Percentiles rank a stretch among this genome's conserved stretches.
These are phyloP conservation scores for Vigna unguiculata DNA, from an alignment of 306 rosid species.

Conservation along the genomic window DNA sequence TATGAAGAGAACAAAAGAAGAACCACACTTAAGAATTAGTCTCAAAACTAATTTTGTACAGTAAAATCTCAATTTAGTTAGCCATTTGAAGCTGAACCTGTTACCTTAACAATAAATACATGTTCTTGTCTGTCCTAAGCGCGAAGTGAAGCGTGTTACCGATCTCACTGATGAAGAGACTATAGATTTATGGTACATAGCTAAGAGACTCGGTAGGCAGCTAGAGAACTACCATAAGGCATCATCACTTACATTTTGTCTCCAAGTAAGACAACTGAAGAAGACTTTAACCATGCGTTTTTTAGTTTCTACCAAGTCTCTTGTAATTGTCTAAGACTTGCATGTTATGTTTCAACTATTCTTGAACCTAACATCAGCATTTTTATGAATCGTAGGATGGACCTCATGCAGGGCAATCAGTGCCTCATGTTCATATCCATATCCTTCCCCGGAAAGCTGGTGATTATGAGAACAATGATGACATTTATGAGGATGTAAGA, in stretches of 20 bases:
- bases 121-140: constrained; percentile 89
- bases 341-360: constrained; percentile 3
- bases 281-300: not conserved
- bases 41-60: not conserved
- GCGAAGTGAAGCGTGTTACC: constrained; percentile 81
- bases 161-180: constrained; percentile 83
- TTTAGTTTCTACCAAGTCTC: not conserved
- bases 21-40: not conserved
- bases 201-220: constrained; percentile 73
- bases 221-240: constrained; percentile 85
- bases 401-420: constrained; percentile 85
- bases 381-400: constrained; percentile 71
- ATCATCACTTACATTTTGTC: constrained; percentile 77
- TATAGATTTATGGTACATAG: constrained; percentile 80
- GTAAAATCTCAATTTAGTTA: not conserved
- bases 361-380: constrained; percentile 36
- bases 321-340: not conserved
- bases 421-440: constrained; percentile 94
- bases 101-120: constrained; percentile 77
- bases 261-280: constrained; percentile 68
- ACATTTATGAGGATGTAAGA: constrained; percentile 83
- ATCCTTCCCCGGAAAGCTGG: constrained; percentile 73
- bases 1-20: constrained; percentile 7
- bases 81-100: constrained; percentile 10
- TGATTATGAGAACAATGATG: constrained; percentile 81